phyloP scores from a whole-genome alignment of 176 grass and related monocot species.

The maize (Zea mays) region Zm-B73-REFERENCE-NAM-5.0 NC_050096.1:285338001-285338500 shows the following conservation, averaged over 20 bases:
- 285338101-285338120: conserved; percentile 61
- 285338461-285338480: conserved; percentile 33
- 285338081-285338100: conserved; percentile 45
- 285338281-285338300: conserved; percentile 36
- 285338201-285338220: not conserved
- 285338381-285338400: conserved; percentile 34
- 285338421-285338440: conserved; percentile 26
- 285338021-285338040: not conserved
- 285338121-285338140: conserved; percentile 37
- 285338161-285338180: conserved; percentile 50
- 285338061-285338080: conserved; percentile 72
- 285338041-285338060: not conserved
- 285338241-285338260: not conserved
- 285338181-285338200: conserved; percentile 11
- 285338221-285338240: not conserved
- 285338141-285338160: conserved; percentile 51
- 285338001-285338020: not conserved
- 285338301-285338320: conserved; percentile 9
- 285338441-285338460: conserved; percentile 21
- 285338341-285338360: conserved; percentile 44
- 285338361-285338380: conserved; percentile 45
- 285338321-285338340: conserved; percentile 32
- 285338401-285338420: conserved; percentile 37
- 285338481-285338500: conserved; percentile 29
- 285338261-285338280: conserved; percentile 17